Percentiles rank a stretch among this genome's conserved stretches.
Conservation (phyloP, 257 asterid species). For the Cinchona pubescens region DNA sequence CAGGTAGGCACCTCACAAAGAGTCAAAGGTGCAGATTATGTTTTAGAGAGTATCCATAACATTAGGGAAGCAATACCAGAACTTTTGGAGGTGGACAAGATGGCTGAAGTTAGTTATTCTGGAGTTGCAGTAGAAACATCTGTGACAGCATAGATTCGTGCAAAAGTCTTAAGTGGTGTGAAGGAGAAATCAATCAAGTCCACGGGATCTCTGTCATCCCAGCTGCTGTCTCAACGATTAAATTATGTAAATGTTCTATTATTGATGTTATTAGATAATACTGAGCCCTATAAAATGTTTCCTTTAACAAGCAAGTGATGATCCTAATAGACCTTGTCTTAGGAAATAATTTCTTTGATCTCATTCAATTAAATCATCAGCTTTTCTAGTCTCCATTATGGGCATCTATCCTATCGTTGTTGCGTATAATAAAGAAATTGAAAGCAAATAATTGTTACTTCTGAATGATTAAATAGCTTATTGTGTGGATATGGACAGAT, state of each 20-base stretch:
- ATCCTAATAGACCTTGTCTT: slow-evolving; percentile 8
- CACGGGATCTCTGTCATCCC: slow-evolving; percentile 20
- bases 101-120: slow-evolving; percentile 55
- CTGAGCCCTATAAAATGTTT: slow-evolving; percentile 20
- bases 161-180: slow-evolving; percentile 6
- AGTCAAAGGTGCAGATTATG: slow-evolving; percentile 87
- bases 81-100: slow-evolving; percentile 70
- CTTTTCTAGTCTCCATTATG: background rate
- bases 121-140: slow-evolving; percentile 82
- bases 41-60: slow-evolving; percentile 84
- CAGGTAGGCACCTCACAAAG: slow-evolving; percentile 88
- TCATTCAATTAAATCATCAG: background rate
- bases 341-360: slow-evolving; percentile 13
- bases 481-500: background rate
- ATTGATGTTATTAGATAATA: slow-evolving; percentile 23
- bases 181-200: slow-evolving; percentile 14
- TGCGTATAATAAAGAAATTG: background rate
- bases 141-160: slow-evolving; percentile 61
- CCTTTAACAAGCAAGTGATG: slow-evolving; percentile 18
- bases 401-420: background rate
- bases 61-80: slow-evolving; percentile 89
- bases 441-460: background rate
- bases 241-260: slow-evolving; percentile 37
- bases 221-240: slow-evolving; percentile 11
- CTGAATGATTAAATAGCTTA: background rate